These are phyloP conservation scores for Nicotiana benthamiana DNA, from an alignment of 257 asterid genomes.

Conservation along the genomic window DNA sequence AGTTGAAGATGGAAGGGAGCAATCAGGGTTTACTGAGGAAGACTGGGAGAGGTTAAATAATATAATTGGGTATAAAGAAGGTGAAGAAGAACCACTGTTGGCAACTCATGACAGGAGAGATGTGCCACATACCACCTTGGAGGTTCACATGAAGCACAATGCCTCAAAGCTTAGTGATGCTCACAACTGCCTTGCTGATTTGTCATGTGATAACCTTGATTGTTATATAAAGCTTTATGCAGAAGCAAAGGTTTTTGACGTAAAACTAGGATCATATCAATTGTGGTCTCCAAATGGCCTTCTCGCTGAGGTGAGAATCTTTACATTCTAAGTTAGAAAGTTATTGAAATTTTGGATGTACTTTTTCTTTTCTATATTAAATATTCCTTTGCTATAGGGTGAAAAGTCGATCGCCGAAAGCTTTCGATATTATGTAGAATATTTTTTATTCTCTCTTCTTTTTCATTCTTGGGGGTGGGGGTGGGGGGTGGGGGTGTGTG, in stretches of 20 bases:
- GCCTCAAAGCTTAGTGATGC: constrained; percentile 79
- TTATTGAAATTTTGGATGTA: neutral
- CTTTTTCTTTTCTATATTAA: neutral
- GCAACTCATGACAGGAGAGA: constrained; percentile 40
- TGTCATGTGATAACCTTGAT: constrained; percentile 89
- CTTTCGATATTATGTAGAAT: neutral
- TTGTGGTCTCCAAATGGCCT: constrained; percentile 86
- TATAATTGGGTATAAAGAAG: constrained; percentile 83
- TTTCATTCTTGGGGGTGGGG: too few species aligned
- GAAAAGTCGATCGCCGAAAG: neutral
- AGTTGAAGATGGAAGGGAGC: constrained; percentile 63
- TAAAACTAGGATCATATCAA: constrained; percentile 88
- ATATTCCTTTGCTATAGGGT: neutral
- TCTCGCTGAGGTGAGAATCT: constrained; percentile 68
- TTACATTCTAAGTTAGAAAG: neutral
- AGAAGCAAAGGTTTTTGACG: constrained; percentile 64
- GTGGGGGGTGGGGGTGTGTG: too few species aligned
- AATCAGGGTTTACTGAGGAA: constrained; percentile 66
- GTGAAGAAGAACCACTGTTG: constrained; percentile 46
- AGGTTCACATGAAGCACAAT: constrained; percentile 91
- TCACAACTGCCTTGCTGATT: constrained; percentile 75
- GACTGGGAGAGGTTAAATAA: constrained; percentile 90
- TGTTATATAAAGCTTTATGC: constrained; percentile 63
- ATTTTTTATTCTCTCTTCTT: neutral
- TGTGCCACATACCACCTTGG: constrained; percentile 52